Base-by-base conservation (phyloP, 2,329 filamentous ascomycete genomes). In the Fusarium falciforme region DNA sequence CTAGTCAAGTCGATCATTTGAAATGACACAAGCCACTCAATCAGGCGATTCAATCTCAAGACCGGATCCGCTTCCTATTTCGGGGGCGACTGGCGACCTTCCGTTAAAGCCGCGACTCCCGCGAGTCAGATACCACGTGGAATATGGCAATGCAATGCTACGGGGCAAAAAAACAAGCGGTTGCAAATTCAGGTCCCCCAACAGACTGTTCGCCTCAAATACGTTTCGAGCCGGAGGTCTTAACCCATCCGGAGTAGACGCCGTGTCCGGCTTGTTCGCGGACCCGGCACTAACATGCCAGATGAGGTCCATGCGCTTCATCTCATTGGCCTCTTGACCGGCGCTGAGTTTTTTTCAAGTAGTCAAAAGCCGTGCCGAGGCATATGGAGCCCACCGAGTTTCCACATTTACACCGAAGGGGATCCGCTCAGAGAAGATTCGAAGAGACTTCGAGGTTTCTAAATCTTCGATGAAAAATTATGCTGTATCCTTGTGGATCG, bases 151-250 rank as follows among this genome's bases (percentile, higher is more conserved):
- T 7, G 47, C 27, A 54, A 31, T 54, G 47, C 47, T 31, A 54
- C 47, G 47, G 47, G 27, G 47, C 27, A 14, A 54, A 27, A 54
- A 52, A 20, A 54, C 47, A 54, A 54, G 47, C 47, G 47, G 47
- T 54, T 54, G 47, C 47, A 54, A 54, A 54, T 54, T 54, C 47
- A 54, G 47, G 47, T 54, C 47, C 47, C 47, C 47, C 47, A 54
- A 54, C 47, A 52, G 47, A 47, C 9, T 10, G 22, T 49, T 49
- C 44, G 44, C 42, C 42, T 29, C 25, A 54, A 57, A n/a, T 33
- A 22, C 31, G 29, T 57, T 57, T 57, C 16, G 8, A 57, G 7
- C 25, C 54, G 54, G 54, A 36, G 5, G 12, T 36, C 8, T 36
- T 36, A 16, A 35, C 54, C 6, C 14, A 57, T 57, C 20, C 14